Percentiles rank a stretch among this genome's conserved stretches.
Evolutionary conservation across 495 filamentous ascomycete genomes (phyloP).

Genomic region (Aspergillus hancockii): DNA sequence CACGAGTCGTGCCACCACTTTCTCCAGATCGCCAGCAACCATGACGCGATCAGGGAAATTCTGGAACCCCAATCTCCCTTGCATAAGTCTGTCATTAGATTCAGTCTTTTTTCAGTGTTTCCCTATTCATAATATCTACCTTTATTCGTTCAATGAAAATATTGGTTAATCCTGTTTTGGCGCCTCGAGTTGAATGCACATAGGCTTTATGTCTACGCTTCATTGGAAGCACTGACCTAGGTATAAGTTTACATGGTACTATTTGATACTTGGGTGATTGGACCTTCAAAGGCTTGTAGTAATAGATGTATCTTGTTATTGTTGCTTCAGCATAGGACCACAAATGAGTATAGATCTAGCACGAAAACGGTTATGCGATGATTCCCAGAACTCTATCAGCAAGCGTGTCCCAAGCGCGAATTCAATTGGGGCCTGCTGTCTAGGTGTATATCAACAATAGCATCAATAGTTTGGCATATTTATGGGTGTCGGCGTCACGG

Average conservation of each 20-base stretch:
- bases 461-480: neutral
- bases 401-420: neutral
- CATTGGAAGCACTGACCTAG: slow-evolving; percentile 4
- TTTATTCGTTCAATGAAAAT: slow-evolving; percentile 12
- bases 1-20: neutral
- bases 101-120: neutral
- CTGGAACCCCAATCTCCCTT: neutral
- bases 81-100: neutral
- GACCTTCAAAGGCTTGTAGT: neutral
- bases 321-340: neutral
- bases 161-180: slow-evolving; percentile 13
- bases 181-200: slow-evolving; percentile 1
- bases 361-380: neutral
- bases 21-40: neutral
- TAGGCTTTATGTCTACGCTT: neutral
- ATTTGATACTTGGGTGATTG: neutral
- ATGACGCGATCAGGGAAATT: neutral
- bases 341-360: neutral
- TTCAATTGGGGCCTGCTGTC: neutral
- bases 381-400: neutral
- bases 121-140: neutral
- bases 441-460: slow-evolving; percentile 1
- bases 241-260: neutral
- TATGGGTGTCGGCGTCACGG: neutral
- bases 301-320: neutral